phyloP scores from a whole-genome alignment of 2,329 filamentous ascomycete genomes.

The Cercospora citrullina region DNA sequence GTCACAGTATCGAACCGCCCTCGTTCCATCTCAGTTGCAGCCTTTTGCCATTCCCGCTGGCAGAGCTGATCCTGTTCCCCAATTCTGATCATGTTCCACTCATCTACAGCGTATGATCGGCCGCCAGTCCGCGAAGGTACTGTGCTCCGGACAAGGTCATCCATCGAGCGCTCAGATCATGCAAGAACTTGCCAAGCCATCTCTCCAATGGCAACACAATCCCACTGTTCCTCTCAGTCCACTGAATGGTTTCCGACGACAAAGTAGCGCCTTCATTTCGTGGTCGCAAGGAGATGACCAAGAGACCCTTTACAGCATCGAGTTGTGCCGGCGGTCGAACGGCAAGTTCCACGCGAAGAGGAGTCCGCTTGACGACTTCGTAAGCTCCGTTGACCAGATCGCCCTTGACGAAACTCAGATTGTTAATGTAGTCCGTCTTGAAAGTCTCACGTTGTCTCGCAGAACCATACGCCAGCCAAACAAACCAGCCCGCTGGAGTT shows the following conservation, averaged over 20 bases:
- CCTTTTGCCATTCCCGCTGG: not conserved
- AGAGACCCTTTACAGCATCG: slow-evolving; percentile 17
- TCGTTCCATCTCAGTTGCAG: not conserved
- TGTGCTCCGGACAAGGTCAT: slow-evolving; percentile 20
- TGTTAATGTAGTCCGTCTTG: slow-evolving; percentile 24
- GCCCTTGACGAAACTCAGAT: slow-evolving; percentile 24
- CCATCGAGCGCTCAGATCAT: slow-evolving; percentile 21
- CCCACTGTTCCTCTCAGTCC: slow-evolving; percentile 23
- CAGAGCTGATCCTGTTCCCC: not conserved
- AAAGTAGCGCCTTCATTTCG: slow-evolving; percentile 25
- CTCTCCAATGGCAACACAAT: slow-evolving; percentile 24
- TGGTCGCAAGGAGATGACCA: slow-evolving; percentile 24
- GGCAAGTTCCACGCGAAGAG: slow-evolving; percentile 23
- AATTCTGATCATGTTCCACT: not conserved
- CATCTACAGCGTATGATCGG: not conserved
- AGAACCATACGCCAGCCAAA: slow-evolving; percentile 19
- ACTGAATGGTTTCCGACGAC: slow-evolving; percentile 29
- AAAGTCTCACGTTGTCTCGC: slow-evolving; percentile 22
- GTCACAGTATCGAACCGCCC: not conserved
- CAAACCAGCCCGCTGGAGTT: slow-evolving; percentile 22
- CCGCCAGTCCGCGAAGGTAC: slow-evolving; percentile 13
- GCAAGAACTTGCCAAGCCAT: slow-evolving; percentile 23
- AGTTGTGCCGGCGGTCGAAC: slow-evolving; percentile 6
- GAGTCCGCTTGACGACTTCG: slow-evolving; percentile 24
- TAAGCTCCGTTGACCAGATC: slow-evolving; percentile 29